Evolutionary conservation across 305 asterid species (phyloP).

Genomic region (Fraxinus platypoda): DNA sequence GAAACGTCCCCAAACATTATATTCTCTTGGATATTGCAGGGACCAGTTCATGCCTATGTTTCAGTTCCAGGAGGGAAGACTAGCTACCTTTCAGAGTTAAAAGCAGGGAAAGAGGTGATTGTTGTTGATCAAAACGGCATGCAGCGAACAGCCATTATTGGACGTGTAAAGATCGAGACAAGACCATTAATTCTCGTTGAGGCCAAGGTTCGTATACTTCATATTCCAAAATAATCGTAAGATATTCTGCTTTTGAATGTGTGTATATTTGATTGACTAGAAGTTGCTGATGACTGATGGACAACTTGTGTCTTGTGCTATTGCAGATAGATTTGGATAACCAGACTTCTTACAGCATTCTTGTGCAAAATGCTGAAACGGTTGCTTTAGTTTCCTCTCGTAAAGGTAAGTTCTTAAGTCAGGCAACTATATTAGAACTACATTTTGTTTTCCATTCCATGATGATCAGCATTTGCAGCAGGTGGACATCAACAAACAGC

Average conservation of each 20-base stretch:
- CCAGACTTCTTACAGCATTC: slow-evolving; percentile 55
- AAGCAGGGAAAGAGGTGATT: slow-evolving; percentile 73
- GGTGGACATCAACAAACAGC: slow-evolving; percentile 37
- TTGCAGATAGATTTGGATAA: slow-evolving; percentile 47
- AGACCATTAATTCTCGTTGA: slow-evolving; percentile 76
- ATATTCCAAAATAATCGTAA: slow-evolving; percentile 5
- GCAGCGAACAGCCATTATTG: slow-evolving; percentile 77
- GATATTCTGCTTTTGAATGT: neutral
- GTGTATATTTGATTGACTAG: neutral
- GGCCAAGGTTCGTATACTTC: slow-evolving; percentile 56
- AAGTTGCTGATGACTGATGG: slow-evolving; percentile 8
- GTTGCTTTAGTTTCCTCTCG: slow-evolving; percentile 57
- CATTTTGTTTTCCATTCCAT: neutral
- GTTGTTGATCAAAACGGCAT: slow-evolving; percentile 68
- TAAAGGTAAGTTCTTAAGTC: slow-evolving; percentile 46
- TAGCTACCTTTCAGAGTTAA: slow-evolving; percentile 78
- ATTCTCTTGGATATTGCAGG: slow-evolving; percentile 42
- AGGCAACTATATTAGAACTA: neutral
- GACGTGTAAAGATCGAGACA: slow-evolving; percentile 88
- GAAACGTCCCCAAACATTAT: slow-evolving; percentile 3
- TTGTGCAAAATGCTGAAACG: slow-evolving; percentile 86
- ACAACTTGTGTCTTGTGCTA: slow-evolving; percentile 11
- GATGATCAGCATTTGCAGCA: slow-evolving; percentile 26
- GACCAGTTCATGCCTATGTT: slow-evolving; percentile 88
- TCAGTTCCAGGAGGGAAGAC: slow-evolving; percentile 83